Percentiles rank a stretch among this genome's conserved stretches.
These are phyloP conservation scores for Colletotrichum aenigma DNA, from an alignment of 2,329 filamentous ascomycete species.

Conservation along the genomic window DNA sequence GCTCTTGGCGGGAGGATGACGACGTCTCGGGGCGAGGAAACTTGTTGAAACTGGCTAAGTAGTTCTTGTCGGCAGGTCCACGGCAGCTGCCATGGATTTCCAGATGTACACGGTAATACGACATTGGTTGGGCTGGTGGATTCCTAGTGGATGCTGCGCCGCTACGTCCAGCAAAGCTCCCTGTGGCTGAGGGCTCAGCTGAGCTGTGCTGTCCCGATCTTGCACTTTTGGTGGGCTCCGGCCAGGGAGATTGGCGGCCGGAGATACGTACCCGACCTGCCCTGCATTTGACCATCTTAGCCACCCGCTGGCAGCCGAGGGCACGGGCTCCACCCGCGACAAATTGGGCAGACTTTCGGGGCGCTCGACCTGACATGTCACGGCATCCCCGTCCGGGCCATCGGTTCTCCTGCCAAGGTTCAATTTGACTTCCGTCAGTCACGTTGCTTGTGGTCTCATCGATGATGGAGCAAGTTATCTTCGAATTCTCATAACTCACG, in stretches of 20 bases:
- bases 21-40: conserved; percentile 5
- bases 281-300: background rate
- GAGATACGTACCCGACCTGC: background rate
- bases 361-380: background rate
- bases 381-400: background rate
- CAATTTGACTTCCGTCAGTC: background rate
- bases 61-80: conserved; percentile 1
- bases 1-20: conserved; percentile 18
- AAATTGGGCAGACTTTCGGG: conserved; percentile 7
- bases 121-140: conserved; percentile 22
- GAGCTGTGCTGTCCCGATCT: conserved; percentile 3
- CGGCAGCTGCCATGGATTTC: conserved; percentile 12
- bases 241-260: background rate
- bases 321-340: background rate
- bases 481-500: background rate
- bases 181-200: conserved; percentile 22
- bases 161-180: conserved; percentile 18
- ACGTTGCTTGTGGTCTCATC: background rate
- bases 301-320: conserved; percentile 11
- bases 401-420: background rate
- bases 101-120: conserved; percentile 12
- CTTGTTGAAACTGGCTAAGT: conserved; percentile 4
- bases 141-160: conserved; percentile 20
- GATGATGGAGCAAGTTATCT: background rate
- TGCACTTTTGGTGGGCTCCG: background rate